These are phyloP conservation scores for Ettlia oleoabundans DNA, from an alignment of 139 green algal species.

Conservation along the genomic window DNA sequence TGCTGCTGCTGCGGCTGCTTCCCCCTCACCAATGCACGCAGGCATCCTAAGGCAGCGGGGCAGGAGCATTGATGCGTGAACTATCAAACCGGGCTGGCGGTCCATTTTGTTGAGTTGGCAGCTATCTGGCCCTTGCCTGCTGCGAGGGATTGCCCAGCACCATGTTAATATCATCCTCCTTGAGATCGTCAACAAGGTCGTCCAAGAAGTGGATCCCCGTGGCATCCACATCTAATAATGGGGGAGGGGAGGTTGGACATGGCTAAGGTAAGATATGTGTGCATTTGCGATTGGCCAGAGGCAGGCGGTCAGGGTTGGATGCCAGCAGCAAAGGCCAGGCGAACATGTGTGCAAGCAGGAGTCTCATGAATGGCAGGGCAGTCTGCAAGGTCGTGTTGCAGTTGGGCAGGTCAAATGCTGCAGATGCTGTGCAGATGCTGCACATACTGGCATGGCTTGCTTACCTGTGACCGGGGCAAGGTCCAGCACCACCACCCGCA, in stretches of 20 bases:
- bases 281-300: neutral
- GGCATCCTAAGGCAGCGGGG: too few relatives aligned
- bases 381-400: too few relatives aligned
- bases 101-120: too few relatives aligned
- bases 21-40: too few relatives aligned
- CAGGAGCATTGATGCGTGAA: neutral
- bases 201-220: slow-evolving; percentile 67
- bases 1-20: neutral
- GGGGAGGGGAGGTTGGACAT: slow-evolving; percentile 82
- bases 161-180: slow-evolving; percentile 49
- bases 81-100: too few relatives aligned
- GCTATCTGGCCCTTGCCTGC: too few relatives aligned
- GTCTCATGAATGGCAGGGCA: too few relatives aligned
- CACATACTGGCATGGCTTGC: too few relatives aligned
- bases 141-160: slow-evolving; percentile 69
- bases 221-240: slow-evolving; percentile 77
- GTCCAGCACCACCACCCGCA: slow-evolving; percentile 66
- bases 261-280: slow-evolving; percentile 58
- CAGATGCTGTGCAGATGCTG: too few relatives aligned
- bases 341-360: neutral
- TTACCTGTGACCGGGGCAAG: slow-evolving; percentile 38
- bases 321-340: neutral
- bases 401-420: too few relatives aligned
- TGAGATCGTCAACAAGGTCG: slow-evolving; percentile 46
- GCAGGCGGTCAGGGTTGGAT: neutral